A percentile compares a stretch with the other conserved stretches of the same genome.
Evolutionary conservation across 2,329 filamentous ascomycete genomes (phyloP).

Genomic region (Neofusicoccum cordaticola): DNA sequence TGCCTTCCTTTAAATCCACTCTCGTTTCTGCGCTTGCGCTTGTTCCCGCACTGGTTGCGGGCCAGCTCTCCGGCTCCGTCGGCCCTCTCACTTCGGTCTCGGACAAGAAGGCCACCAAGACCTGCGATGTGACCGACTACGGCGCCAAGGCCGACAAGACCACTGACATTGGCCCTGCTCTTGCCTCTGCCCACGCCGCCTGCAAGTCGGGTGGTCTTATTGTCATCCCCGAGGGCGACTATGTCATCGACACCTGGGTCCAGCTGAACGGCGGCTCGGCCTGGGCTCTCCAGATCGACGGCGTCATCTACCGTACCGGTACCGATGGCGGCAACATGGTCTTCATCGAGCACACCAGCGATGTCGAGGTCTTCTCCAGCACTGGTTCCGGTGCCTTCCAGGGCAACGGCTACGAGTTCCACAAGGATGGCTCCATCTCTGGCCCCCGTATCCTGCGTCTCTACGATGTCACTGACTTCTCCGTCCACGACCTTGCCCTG

Average conservation of each 20-base stretch:
- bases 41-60: constrained; percentile 24
- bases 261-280: constrained; percentile 46
- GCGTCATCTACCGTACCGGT: constrained; percentile 52
- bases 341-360: constrained; percentile 47
- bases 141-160: constrained; percentile 51
- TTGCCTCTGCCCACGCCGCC: constrained; percentile 49
- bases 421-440: constrained; percentile 39
- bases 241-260: constrained; percentile 51
- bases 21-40: constrained; percentile 24
- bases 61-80: constrained; percentile 34
- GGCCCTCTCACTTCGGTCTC: constrained; percentile 31
- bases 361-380: constrained; percentile 55
- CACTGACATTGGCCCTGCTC: constrained; percentile 51
- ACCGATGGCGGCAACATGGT: constrained; percentile 54
- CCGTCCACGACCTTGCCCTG: constrained; percentile 50
- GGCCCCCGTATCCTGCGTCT: constrained; percentile 48
- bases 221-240: constrained; percentile 50
- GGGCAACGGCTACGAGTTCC: constrained; percentile 52
- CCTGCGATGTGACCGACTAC: constrained; percentile 54
- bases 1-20: constrained; percentile 26
- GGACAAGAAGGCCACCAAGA: constrained; percentile 47
- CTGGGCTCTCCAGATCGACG: constrained; percentile 54
- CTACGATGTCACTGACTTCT: constrained; percentile 46
- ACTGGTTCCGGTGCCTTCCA: constrained; percentile 53
- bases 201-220: constrained; percentile 51